Evolutionary conservation across 495 filamentous ascomycete genomes (phyloP).

Genomic region (Physcia stellaris): DNA sequence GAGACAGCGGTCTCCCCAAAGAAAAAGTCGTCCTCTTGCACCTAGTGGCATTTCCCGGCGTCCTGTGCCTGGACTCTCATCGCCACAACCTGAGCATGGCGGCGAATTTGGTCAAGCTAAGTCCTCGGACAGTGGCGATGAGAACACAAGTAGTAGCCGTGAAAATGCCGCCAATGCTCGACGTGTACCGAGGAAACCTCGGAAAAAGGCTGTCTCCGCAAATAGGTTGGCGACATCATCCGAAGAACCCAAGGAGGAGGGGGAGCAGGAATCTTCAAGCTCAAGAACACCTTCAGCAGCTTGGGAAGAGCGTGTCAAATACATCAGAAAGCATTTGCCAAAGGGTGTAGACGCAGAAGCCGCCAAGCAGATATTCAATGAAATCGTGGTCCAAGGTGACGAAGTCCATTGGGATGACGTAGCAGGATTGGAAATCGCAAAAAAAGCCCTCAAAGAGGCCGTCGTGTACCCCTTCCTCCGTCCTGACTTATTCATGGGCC

Average conservation of each 20-base stretch:
- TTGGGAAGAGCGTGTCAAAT: constrained; percentile 37
- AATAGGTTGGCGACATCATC: constrained; percentile 9
- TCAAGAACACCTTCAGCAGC: constrained; percentile 24
- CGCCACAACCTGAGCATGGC: constrained; percentile 18
- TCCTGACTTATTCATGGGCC: constrained; percentile 87
- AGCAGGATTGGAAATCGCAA: constrained; percentile 80
- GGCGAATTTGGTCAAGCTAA: constrained; percentile 13
- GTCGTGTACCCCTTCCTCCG: constrained; percentile 96
- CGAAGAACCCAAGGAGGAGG: constrained; percentile 29
- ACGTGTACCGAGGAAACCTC: constrained; percentile 13
- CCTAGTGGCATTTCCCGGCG: constrained; percentile 8
- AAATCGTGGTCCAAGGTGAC: constrained; percentile 90
- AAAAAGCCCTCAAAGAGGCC: constrained; percentile 84
- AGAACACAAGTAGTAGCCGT: constrained; percentile 25
- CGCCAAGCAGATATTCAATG: constrained; percentile 84
- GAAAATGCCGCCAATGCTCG: constrained; percentile 16
- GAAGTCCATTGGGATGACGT: constrained; percentile 94
- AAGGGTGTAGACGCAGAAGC: constrained; percentile 67
- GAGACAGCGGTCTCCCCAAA: constrained; percentile 15
- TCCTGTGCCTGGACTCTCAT: constrained; percentile 18
- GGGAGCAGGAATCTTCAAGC: constrained; percentile 28
- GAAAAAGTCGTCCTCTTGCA: constrained; percentile 1
- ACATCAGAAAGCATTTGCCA: constrained; percentile 62
- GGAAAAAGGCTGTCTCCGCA: constrained; percentile 6
- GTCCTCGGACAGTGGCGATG: constrained; percentile 25